Evolutionary conservation across 1,139 yeast species (phyloP).

Genomic region (Saccharomyces hybrid): DNA sequence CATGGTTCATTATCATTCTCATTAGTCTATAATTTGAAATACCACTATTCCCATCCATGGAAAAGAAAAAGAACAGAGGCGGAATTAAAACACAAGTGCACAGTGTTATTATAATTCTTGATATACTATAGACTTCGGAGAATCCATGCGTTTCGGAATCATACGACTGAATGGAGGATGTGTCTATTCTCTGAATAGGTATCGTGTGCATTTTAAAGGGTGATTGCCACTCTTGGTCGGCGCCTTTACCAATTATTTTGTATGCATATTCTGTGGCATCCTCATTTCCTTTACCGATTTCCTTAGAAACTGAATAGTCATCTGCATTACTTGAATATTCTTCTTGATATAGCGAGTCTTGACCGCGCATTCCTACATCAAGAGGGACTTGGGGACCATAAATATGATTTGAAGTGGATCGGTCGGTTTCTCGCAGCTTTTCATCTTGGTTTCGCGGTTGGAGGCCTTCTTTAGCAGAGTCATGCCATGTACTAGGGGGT

Average conservation of each 20-base stretch:
- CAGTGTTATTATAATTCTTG: constrained; percentile 14
- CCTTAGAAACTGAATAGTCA: constrained; percentile 4
- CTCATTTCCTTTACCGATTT: neutral
- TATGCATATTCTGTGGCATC: neutral
- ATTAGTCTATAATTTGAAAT: constrained; percentile 18
- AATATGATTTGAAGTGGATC: neutral
- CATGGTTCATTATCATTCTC: constrained; percentile 16
- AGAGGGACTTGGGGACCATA: neutral
- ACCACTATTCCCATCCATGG: constrained; percentile 15
- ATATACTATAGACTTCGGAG: constrained; percentile 17
- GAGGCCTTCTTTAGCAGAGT: neutral
- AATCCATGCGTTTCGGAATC: neutral
- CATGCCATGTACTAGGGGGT: neutral
- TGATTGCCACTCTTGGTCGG: neutral
- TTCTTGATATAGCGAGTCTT: neutral
- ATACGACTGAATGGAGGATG: constrained; percentile 11
- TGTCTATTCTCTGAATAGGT: neutral
- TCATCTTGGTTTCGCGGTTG: neutral
- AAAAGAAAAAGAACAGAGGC: constrained; percentile 25
- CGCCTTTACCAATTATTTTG: neutral
- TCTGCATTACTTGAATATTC: neutral
- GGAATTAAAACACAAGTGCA: constrained; percentile 20
- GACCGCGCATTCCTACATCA: neutral
- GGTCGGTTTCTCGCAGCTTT: neutral
- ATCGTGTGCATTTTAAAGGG: neutral